These are phyloP conservation scores for Rhododendron kiyosumense DNA, from an alignment of 148 eudicot genomes.

Conservation along the genomic window DNA sequence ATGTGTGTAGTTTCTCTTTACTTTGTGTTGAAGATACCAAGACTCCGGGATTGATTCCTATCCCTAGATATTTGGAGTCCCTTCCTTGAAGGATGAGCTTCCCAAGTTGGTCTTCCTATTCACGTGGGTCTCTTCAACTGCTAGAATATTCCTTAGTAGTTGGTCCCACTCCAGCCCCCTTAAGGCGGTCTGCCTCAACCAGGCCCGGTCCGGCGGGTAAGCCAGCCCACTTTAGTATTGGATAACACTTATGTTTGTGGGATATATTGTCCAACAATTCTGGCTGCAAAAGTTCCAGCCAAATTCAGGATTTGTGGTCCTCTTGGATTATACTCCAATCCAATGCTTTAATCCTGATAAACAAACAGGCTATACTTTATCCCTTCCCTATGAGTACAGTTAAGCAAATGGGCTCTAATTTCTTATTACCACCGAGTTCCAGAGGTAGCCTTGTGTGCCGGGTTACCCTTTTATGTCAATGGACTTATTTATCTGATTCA, in stretches of 20 bases:
- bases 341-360: not conserved
- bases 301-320: not conserved
- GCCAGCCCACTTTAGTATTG: not conserved
- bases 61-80: too few relatives aligned
- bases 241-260: not conserved
- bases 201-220: too few relatives aligned
- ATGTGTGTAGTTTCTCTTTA: too few relatives aligned
- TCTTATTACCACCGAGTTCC: not conserved
- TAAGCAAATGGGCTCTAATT: not conserved
- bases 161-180: too few relatives aligned
- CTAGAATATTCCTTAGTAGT: too few relatives aligned
- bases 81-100: too few relatives aligned
- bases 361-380: not conserved
- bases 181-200: too few relatives aligned
- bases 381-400: not conserved
- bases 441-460: not conserved
- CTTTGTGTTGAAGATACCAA: too few relatives aligned
- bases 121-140: too few relatives aligned
- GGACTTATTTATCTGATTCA: not conserved
- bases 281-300: not conserved
- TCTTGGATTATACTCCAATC: not conserved
- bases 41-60: too few relatives aligned
- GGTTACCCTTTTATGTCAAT: not conserved
- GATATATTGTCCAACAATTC: not conserved
- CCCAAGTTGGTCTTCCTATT: too few relatives aligned